These are phyloP conservation scores for Cladosporium oxysporum DNA, from an alignment of 2,329 filamentous ascomycete genomes.

Conservation along the genomic window DNA sequence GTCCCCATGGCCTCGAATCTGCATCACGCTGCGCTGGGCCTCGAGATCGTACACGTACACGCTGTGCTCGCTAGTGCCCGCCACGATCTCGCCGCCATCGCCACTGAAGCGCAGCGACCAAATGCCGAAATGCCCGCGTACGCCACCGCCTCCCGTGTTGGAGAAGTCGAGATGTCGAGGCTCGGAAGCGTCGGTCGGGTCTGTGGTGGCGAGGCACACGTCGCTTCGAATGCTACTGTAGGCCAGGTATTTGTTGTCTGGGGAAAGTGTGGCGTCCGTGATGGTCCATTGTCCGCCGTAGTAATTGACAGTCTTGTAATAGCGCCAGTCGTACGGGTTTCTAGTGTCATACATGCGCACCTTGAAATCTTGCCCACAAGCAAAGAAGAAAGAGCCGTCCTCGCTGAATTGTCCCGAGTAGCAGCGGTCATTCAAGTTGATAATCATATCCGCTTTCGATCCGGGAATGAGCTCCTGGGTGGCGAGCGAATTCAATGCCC, in stretches of 20 bases:
- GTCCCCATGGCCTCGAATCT: constrained; percentile 74
- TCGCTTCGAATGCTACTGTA: constrained; percentile 85
- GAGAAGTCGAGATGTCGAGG: constrained; percentile 77
- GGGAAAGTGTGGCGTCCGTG: constrained; percentile 87
- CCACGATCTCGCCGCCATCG: constrained; percentile 86
- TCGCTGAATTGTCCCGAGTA: constrained; percentile 97
- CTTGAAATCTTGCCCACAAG: constrained; percentile 86
- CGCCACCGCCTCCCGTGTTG: constrained; percentile 47
- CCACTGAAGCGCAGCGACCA: constrained; percentile 93
- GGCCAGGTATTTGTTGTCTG: constrained; percentile 87
- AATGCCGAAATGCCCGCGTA: constrained; percentile 47
- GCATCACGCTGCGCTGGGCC: constrained; percentile 70
- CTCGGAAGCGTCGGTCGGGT: constrained; percentile 77
- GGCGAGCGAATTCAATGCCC: constrained; percentile 66
- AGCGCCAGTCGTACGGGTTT: constrained; percentile 91
- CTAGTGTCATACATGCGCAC: constrained; percentile 98
- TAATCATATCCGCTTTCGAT: constrained; percentile 77
- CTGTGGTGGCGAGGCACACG: constrained; percentile 84
- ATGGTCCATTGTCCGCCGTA: constrained; percentile 93
- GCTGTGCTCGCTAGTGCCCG: constrained; percentile 75
- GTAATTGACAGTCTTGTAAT: constrained; percentile 94
- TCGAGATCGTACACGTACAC: constrained; percentile 95
- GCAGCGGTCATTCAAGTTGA: constrained; percentile 81
- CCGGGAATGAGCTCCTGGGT: constrained; percentile 72
- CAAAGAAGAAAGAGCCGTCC: constrained; percentile 96